phyloP scores from a whole-genome alignment of 2,329 filamentous ascomycete genomes.

The Aspergillus eucalypticola region DNA sequence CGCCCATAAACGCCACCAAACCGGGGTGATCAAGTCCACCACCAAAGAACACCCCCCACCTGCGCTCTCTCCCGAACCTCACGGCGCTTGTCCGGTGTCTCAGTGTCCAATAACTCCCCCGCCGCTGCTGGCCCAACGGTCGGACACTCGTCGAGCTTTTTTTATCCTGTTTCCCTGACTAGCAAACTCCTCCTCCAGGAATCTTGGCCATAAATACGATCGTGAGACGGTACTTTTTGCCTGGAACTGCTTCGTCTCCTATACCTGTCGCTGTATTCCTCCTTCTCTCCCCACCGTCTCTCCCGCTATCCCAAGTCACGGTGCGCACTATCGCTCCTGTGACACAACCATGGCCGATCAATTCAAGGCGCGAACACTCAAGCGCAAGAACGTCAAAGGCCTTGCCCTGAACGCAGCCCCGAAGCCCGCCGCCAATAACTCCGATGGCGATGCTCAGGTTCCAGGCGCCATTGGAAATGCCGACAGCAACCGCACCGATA shows the following conservation, averaged over 20 bases:
- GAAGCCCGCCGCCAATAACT: slow-evolving; percentile 66
- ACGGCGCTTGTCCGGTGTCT: slow-evolving; percentile 9
- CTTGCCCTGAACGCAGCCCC: slow-evolving; percentile 81
- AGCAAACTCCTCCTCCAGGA: neutral
- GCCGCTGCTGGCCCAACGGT: neutral
- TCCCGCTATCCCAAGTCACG: neutral
- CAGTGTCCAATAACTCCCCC: slow-evolving; percentile 4
- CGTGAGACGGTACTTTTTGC: neutral
- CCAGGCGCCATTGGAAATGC: slow-evolving; percentile 60
- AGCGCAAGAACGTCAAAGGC: slow-evolving; percentile 98
- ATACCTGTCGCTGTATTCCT: neutral
- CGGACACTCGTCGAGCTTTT: neutral
- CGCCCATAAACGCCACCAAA: neutral
- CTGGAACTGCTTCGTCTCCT: neutral
- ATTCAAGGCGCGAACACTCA: slow-evolving; percentile 76
- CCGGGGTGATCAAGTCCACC: neutral
- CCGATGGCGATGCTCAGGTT: slow-evolving; percentile 68
- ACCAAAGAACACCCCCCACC: slow-evolving; percentile 14
- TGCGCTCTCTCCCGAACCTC: neutral
- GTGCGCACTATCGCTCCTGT: neutral
- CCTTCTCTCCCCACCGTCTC: slow-evolving; percentile 4
- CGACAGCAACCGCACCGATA: slow-evolving; percentile 64
- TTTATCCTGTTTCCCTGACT: neutral
- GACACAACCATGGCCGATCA: slow-evolving; percentile 55
- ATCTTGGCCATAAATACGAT: neutral